Percentiles rank a stretch among this genome's conserved stretches.
These are phyloP conservation scores for Chenopodium album DNA, from an alignment of 148 eudicot species.

Conservation along the genomic window DNA sequence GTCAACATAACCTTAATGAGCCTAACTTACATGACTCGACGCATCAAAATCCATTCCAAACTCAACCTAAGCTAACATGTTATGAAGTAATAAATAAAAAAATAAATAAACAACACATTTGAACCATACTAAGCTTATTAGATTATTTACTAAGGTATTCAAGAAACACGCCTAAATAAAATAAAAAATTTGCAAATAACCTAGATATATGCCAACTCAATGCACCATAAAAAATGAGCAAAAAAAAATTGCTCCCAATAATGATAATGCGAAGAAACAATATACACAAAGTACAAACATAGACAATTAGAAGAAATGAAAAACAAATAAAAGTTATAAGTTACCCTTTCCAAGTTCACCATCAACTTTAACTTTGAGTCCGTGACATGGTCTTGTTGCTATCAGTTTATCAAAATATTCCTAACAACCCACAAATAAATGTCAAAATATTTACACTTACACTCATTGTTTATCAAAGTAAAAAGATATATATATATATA, in stretches of 20 bases:
- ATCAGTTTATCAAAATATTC: conserved; percentile 67
- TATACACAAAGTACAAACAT: background rate
- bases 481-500: background rate
- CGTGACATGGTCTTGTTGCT: conserved; percentile 35
- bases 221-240: too few species aligned
- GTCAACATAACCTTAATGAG: too few species aligned
- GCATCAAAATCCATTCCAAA: too few species aligned
- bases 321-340: background rate
- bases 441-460: background rate
- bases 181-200: too few species aligned
- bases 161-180: background rate
- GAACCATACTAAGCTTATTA: background rate
- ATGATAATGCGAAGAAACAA: background rate
- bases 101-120: too few species aligned
- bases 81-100: too few species aligned
- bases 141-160: background rate
- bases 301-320: background rate
- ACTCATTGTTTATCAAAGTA: background rate
- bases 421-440: conserved; percentile 25
- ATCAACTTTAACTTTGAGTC: conserved; percentile 48
- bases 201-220: too few species aligned
- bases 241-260: too few species aligned
- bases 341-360: conserved; percentile 48
- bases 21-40: too few species aligned
- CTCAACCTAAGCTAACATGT: too few species aligned